Conservation (phyloP, 1,284 basidiomycete genomes). For the Austroboletus novae-zelandiae region DNA sequence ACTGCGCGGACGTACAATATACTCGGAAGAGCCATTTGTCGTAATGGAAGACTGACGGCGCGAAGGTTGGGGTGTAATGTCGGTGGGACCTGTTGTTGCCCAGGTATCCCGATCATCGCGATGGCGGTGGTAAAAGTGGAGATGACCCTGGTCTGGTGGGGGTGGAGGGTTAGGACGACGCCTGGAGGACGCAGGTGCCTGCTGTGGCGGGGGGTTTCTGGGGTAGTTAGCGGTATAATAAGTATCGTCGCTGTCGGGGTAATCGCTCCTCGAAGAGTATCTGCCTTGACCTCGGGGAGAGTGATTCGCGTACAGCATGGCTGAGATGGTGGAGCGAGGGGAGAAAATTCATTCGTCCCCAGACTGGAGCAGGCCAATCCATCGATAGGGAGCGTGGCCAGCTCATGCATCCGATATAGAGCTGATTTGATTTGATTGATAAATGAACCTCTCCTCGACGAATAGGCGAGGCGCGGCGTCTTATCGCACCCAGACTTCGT, state of each 20-base stretch:
- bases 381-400: slow-evolving; percentile 9
- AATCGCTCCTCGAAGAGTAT: slow-evolving; percentile 7
- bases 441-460: too few relatives aligned
- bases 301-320: slow-evolving; percentile 1
- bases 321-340: not conserved
- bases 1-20: slow-evolving; percentile 12
- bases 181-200: slow-evolving; percentile 10
- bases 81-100: slow-evolving; percentile 13
- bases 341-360: not conserved
- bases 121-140: slow-evolving; percentile 19
- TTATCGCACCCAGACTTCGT: too few relatives aligned
- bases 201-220: slow-evolving; percentile 9
- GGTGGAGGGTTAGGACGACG: slow-evolving; percentile 13
- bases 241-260: slow-evolving; percentile 17
- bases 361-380: too few relatives aligned
- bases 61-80: slow-evolving; percentile 8
- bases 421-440: too few relatives aligned
- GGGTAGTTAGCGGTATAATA: slow-evolving; percentile 10
- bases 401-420: not conserved
- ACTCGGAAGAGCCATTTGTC: slow-evolving; percentile 17
- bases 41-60: slow-evolving; percentile 22
- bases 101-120: slow-evolving; percentile 22
- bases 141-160: slow-evolving; percentile 11
- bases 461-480: too few relatives aligned
- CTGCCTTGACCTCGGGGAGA: slow-evolving; percentile 1